These are phyloP conservation scores for Tympanopsis confertula DNA, from an alignment of 2,329 filamentous ascomycete genomes.

Conservation along the genomic window DNA sequence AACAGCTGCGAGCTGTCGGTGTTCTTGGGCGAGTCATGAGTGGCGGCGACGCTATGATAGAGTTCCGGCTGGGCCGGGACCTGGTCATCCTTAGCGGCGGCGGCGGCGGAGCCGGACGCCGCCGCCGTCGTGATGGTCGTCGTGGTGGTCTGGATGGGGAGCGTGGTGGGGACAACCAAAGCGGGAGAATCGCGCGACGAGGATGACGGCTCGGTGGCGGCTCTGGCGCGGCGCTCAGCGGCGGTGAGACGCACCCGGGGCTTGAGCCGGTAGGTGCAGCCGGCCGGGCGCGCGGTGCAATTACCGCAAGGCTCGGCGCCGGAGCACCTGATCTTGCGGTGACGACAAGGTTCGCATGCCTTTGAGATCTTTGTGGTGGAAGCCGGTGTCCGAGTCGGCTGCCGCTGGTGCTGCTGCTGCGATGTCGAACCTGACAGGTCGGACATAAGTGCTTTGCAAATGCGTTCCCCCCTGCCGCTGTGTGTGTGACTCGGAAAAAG, in stretches of 20 bases:
- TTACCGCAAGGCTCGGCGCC: constrained; percentile 7
- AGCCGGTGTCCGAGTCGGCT: too few species aligned
- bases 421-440: too few species aligned
- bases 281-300: constrained; percentile 6
- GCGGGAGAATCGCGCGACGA: too few species aligned
- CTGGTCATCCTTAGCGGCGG: constrained; percentile 5
- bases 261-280: constrained; percentile 8
- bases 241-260: constrained; percentile 4
- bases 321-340: constrained; percentile 9
- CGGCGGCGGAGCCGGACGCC: constrained; percentile 12
- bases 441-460: too few species aligned
- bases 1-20: constrained; percentile 13
- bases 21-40: constrained; percentile 8
- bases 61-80: constrained; percentile 23
- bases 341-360: constrained; percentile 10
- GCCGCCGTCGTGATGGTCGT: constrained; percentile 25
- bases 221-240: too few species aligned
- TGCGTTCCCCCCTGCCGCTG: too few species aligned
- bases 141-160: too few species aligned
- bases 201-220: too few species aligned
- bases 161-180: too few species aligned
- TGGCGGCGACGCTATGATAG: constrained; percentile 10
- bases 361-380: constrained; percentile 11
- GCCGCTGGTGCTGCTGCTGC: too few species aligned
- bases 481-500: too few species aligned